A percentile compares a stretch with the other conserved stretches of the same genome.
These are phyloP conservation scores for Lantana camara DNA, from an alignment of 257 asterid genomes.

Conservation along the genomic window DNA sequence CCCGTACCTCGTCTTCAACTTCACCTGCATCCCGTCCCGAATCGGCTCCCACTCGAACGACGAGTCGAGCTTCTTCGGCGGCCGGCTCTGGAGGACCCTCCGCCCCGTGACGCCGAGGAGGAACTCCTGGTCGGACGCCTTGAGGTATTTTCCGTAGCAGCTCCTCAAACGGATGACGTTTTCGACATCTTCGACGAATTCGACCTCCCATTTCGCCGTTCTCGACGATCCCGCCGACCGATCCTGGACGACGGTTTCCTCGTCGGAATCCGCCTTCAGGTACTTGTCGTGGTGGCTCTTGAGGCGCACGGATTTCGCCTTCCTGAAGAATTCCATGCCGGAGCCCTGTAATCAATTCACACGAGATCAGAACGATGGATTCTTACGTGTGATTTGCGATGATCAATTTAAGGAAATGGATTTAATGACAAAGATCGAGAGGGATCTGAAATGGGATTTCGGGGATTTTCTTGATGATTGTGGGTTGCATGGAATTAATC, in stretches of 20 bases:
- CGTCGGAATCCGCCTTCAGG: slow-evolving; percentile 66
- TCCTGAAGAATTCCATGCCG: slow-evolving; percentile 74
- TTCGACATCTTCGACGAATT: slow-evolving; percentile 62
- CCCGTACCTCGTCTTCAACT: slow-evolving; percentile 75
- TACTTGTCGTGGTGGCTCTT: slow-evolving; percentile 77
- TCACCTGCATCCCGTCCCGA: slow-evolving; percentile 61
- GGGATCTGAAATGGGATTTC: slow-evolving; percentile 14
- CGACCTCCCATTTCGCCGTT: slow-evolving; percentile 70
- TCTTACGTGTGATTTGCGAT: no score
- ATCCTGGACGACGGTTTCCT: slow-evolving; percentile 63
- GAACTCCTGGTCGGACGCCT: slow-evolving; percentile 61
- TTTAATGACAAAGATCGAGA: not conserved
- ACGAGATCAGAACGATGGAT: not conserved
- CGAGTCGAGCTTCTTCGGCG: slow-evolving; percentile 57
- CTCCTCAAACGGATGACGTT: slow-evolving; percentile 65
- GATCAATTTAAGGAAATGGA: no score
- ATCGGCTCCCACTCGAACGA: slow-evolving; percentile 84
- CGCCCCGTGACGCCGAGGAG: slow-evolving; percentile 77
- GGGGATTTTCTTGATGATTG: not conserved
- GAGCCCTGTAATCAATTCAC: slow-evolving; percentile 42
- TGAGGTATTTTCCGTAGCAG: slow-evolving; percentile 66
- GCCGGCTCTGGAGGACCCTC: slow-evolving; percentile 62
- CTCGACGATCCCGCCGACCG: slow-evolving; percentile 48
- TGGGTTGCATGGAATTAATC: not conserved
- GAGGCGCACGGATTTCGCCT: slow-evolving; percentile 66